phyloP scores from a whole-genome alignment of 306 rosid genomes.

The Gastrolobium villosum region DNA sequence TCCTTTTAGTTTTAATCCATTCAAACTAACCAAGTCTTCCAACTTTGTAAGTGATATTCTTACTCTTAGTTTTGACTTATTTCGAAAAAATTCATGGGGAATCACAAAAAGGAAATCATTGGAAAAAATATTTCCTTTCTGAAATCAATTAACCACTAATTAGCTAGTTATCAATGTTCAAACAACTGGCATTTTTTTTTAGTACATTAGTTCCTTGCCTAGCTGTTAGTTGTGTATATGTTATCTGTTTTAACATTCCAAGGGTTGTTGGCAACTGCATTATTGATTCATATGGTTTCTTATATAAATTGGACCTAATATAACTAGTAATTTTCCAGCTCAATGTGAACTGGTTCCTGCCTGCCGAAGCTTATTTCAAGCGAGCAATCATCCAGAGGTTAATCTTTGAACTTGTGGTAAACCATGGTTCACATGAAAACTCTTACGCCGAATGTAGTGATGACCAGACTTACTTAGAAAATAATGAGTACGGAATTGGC shows the following conservation, averaged over 20 bases:
- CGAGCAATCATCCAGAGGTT: conserved; percentile 86
- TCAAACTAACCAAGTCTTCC: conserved; percentile 73
- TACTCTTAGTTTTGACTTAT: conserved; percentile 37
- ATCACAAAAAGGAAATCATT: not conserved
- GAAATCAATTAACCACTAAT: conserved; percentile 6
- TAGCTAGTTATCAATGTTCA: conserved; percentile 11
- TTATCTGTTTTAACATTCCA: conserved; percentile 35
- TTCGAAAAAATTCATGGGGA: not conserved
- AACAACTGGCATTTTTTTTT: not conserved
- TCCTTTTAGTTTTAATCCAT: conserved; percentile 84
- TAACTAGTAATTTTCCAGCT: conserved; percentile 66
- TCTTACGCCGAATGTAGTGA: conserved; percentile 65
- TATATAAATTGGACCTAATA: conserved; percentile 41
- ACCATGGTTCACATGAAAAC: conserved; percentile 54
- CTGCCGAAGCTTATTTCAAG: conserved; percentile 93
- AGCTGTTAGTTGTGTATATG: not conserved
- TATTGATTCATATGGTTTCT: conserved; percentile 26
- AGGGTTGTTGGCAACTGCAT: not conserved
- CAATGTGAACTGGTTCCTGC: conserved; percentile 84
- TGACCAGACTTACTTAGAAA: conserved; percentile 52
- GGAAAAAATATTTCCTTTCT: conserved; percentile 9
- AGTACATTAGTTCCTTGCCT: conserved; percentile 33
- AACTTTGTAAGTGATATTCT: conserved; percentile 75
- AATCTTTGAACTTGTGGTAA: conserved; percentile 78
- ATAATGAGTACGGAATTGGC: conserved; percentile 54